These are phyloP conservation scores for Sporothrix luriei DNA, from an alignment of 2,329 filamentous ascomycete genomes.

Conservation along the genomic window DNA sequence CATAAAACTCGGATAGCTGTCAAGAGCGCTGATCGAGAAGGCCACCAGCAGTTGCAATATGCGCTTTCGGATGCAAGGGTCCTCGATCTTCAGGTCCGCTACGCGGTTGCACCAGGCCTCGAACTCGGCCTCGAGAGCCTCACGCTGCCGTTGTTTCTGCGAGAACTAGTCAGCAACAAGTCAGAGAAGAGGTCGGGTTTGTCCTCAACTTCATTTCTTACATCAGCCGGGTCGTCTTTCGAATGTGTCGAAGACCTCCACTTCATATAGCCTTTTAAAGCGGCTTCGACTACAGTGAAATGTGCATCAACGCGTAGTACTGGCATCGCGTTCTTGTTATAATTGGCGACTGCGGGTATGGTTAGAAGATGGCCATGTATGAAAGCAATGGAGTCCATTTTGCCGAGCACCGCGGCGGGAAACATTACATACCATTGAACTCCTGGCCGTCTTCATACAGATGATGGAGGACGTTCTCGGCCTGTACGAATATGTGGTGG, in stretches of 20 bases:
- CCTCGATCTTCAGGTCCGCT: constrained; percentile 73
- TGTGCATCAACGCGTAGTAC: constrained; percentile 83
- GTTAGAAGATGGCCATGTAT: neutral
- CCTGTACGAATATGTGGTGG: constrained; percentile 78
- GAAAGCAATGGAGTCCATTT: neutral
- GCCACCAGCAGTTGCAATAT: constrained; percentile 80
- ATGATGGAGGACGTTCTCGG: constrained; percentile 71
- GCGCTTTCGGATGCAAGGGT: constrained; percentile 81
- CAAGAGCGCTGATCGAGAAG: constrained; percentile 78
- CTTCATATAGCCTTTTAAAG: constrained; percentile 83
- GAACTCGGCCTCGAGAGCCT: constrained; percentile 63
- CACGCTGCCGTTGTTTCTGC: constrained; percentile 60
- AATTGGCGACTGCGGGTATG: constrained; percentile 46
- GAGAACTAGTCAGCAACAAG: constrained; percentile 40
- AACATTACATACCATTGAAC: constrained; percentile 60
- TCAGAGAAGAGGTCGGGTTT: too few relatives aligned
- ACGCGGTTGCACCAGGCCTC: constrained; percentile 73
- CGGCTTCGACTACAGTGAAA: constrained; percentile 84
- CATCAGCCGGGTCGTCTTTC: constrained; percentile 30
- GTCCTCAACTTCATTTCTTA: neutral
- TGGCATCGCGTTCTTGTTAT: constrained; percentile 70
- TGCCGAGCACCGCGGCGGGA: constrained; percentile 30
- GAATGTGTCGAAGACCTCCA: constrained; percentile 57
- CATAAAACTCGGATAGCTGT: constrained; percentile 78
- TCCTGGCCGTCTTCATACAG: constrained; percentile 71